Percentiles rank a stretch among this genome's conserved stretches.
phyloP scores from a whole-genome alignment of 352 stramenopile genomes.

The Phytopythium cucurbitacearum region DNA sequence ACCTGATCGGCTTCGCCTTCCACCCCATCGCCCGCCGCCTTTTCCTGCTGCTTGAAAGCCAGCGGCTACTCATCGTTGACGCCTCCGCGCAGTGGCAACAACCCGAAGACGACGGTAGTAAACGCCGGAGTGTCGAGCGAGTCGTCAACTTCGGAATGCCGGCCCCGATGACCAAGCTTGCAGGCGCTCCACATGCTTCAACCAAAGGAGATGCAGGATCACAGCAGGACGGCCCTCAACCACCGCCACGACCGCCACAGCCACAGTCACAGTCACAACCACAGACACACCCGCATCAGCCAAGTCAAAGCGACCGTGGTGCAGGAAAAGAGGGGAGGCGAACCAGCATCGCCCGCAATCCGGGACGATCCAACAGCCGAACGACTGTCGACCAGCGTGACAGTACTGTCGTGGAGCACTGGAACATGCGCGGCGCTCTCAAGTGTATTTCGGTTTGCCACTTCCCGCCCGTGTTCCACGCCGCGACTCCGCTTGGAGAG shows the following conservation, averaged over 20 bases:
- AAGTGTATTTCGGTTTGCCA: slow-evolving; percentile 43
- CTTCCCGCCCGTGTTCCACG: slow-evolving; percentile 53
- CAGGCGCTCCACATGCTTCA: no score
- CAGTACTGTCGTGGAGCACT: not conserved
- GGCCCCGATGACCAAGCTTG: not conserved
- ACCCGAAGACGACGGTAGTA: slow-evolving; percentile 3
- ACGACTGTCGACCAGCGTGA: not conserved
- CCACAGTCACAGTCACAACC: no score
- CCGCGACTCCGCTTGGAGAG: slow-evolving; percentile 4
- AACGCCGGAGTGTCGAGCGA: slow-evolving; percentile 18
- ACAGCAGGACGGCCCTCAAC: no score
- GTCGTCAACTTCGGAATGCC: slow-evolving; percentile 25
- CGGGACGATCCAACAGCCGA: not conserved
- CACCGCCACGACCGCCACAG: no score
- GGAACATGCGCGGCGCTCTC: slow-evolving; percentile 3
- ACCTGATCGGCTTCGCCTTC: slow-evolving; percentile 60
- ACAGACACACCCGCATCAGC: no score
- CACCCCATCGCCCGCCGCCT: slow-evolving; percentile 41
- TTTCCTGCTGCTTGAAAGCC: slow-evolving; percentile 54
- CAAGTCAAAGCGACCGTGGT: no score
- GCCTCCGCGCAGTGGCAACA: slow-evolving; percentile 8
- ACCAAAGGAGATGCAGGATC: no score
- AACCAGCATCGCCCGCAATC: not conserved
- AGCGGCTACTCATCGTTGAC: slow-evolving; percentile 50
- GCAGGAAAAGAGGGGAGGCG: not conserved